Conservation (phyloP, 768 basidiomycete genomes). For the Russula sp. region DNA sequence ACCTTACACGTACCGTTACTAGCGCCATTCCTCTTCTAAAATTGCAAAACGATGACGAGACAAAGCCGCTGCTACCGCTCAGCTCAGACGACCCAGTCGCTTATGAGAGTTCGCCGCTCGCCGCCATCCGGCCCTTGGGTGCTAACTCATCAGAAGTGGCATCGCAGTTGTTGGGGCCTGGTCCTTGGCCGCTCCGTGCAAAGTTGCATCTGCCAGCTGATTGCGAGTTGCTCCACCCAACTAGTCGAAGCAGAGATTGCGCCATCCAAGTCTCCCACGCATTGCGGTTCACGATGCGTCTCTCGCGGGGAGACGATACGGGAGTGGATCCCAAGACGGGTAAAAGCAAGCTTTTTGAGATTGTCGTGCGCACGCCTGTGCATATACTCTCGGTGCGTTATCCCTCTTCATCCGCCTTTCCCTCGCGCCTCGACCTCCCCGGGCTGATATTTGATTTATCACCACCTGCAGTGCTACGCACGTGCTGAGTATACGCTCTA, state of each 20-base stretch:
- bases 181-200: constrained; percentile 83
- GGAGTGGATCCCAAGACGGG: constrained; percentile 61
- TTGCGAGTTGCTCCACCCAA: constrained; percentile 61
- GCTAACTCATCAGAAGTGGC: constrained; percentile 55
- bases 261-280: constrained; percentile 73
- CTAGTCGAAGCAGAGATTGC: constrained; percentile 73
- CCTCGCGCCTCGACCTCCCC: no score
- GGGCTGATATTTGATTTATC: background rate
- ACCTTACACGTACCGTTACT: constrained; percentile 67
- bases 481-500: constrained; percentile 18
- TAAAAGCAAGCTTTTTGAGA: constrained; percentile 80
- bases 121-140: constrained; percentile 46
- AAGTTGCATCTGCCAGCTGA: constrained; percentile 65
- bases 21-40: constrained; percentile 57
- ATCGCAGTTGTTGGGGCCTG: constrained; percentile 66
- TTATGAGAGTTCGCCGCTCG: constrained; percentile 63
- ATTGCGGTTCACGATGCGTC: constrained; percentile 78
- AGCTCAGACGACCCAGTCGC: constrained; percentile 64
- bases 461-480: constrained; percentile 18
- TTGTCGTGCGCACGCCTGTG: constrained; percentile 80
- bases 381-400: constrained; percentile 79
- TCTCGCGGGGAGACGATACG: constrained; percentile 75
- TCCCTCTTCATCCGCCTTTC: background rate
- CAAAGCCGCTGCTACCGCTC: constrained; percentile 72
- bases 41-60: constrained; percentile 55